phyloP scores from a whole-genome alignment of 2,329 filamentous ascomycete genomes.

The Fusarium caatingaense region DNA sequence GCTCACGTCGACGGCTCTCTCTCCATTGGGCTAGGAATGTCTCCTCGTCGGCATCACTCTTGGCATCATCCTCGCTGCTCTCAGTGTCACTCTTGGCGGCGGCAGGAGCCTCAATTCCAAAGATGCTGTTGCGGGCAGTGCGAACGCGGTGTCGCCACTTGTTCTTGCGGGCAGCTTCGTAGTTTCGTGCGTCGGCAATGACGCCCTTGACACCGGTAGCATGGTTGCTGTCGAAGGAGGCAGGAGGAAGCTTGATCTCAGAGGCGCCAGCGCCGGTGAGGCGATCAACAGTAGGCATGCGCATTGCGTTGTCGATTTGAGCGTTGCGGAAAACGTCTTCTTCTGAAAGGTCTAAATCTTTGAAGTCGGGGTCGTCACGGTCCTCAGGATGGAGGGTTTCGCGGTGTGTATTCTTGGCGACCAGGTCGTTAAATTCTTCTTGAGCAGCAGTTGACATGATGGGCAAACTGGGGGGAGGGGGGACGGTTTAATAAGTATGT shows the following conservation, averaged over 20 bases:
- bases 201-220: constrained; percentile 88
- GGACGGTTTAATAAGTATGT: constrained; percentile 45
- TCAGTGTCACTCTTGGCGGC: constrained; percentile 57
- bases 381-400: constrained; percentile 68
- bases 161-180: constrained; percentile 72
- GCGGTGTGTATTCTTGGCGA: constrained; percentile 65
- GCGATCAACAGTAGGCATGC: constrained; percentile 64
- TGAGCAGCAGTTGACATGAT: constrained; percentile 71
- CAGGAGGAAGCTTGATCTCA: constrained; percentile 70
- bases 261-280: constrained; percentile 57
- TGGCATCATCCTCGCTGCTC: constrained; percentile 58
- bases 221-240: constrained; percentile 72
- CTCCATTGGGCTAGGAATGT: constrained; percentile 88
- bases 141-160: constrained; percentile 66
- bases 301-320: constrained; percentile 73
- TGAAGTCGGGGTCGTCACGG: constrained; percentile 60
- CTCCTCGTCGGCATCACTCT: constrained; percentile 75
- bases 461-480: constrained; percentile 40
- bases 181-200: constrained; percentile 84
- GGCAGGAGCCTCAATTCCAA: constrained; percentile 56
- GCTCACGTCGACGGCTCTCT: constrained; percentile 79
- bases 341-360: constrained; percentile 66
- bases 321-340: constrained; percentile 65
- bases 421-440: constrained; percentile 73
- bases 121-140: constrained; percentile 66